Evolutionary conservation across 768 basidiomycete genomes (phyloP).

Genomic region (Crassisporium funariophilum): DNA sequence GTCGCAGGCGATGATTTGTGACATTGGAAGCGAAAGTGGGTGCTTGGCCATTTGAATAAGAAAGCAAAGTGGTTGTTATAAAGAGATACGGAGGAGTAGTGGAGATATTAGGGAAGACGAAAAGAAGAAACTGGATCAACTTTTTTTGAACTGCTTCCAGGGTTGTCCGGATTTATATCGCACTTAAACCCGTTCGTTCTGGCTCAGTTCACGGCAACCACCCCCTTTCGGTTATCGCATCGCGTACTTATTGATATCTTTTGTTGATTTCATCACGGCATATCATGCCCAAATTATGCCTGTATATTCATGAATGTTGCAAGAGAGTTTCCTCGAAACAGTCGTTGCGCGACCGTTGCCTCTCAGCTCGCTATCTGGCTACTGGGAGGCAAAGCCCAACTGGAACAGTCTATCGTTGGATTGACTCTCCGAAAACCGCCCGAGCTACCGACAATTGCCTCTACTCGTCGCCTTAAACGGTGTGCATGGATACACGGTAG

Average conservation of each 20-base stretch:
- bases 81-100: constrained; percentile 6
- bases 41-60: constrained; percentile 25
- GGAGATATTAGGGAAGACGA: constrained; percentile 19
- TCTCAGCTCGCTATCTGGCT: too few relatives aligned
- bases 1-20: constrained; percentile 60
- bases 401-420: too few relatives aligned
- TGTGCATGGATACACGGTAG: constrained; percentile 19
- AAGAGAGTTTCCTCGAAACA: too few relatives aligned
- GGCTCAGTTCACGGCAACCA: constrained; percentile 15
- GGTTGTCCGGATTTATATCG: constrained; percentile 35
- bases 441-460: constrained; percentile 6
- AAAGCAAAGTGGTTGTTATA: constrained; percentile 14
- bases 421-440: constrained; percentile 21
- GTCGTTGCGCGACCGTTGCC: neutral
- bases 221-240: too few relatives aligned
- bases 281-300: too few relatives aligned
- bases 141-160: constrained; percentile 25
- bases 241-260: too few relatives aligned
- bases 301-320: too few relatives aligned
- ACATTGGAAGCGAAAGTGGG: constrained; percentile 48
- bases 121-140: constrained; percentile 23
- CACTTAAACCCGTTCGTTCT: constrained; percentile 22
- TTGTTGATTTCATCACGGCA: too few relatives aligned
- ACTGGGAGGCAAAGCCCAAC: too few relatives aligned
- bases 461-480: constrained; percentile 13